Evolutionary conservation across 192 early-diverging fungal genomes (phyloP).

Genomic region (Phlyctochytrium bullatum): DNA sequence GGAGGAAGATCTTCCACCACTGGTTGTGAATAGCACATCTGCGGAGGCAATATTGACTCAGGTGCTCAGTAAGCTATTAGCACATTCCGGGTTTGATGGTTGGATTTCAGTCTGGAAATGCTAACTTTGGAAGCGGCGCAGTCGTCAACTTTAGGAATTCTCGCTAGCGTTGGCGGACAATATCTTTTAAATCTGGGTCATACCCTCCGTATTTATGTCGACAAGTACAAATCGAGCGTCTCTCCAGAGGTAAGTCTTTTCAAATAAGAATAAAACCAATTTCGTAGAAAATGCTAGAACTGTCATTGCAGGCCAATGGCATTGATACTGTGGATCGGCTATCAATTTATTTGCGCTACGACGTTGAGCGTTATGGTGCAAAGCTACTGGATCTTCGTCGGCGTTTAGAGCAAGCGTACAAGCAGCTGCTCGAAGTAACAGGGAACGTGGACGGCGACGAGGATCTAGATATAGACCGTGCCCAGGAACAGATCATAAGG

Average conservation of each 20-base stretch:
- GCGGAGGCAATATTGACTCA: slow-evolving; percentile 63
- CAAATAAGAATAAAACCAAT: slow-evolving; percentile 2
- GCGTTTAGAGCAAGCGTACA: slow-evolving; percentile 72
- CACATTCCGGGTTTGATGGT: slow-evolving; percentile 91
- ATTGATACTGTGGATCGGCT: slow-evolving; percentile 62
- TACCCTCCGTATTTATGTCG: slow-evolving; percentile 73
- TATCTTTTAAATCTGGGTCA: slow-evolving; percentile 82
- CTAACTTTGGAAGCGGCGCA: slow-evolving; percentile 37
- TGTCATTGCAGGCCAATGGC: slow-evolving; percentile 83
- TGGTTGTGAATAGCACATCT: slow-evolving; percentile 53
- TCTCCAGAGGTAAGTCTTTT: slow-evolving; percentile 60
- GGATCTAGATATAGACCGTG: slow-evolving; percentile 42
- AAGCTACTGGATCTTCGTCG: slow-evolving; percentile 74
- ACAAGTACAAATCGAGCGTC: slow-evolving; percentile 72
- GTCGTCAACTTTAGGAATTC: slow-evolving; percentile 58
- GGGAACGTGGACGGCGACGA: slow-evolving; percentile 28
- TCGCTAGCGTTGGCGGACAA: slow-evolving; percentile 77
- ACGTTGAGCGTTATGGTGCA: slow-evolving; percentile 68
- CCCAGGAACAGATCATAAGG: slow-evolving; percentile 51
- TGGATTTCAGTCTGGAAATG: slow-evolving; percentile 4
- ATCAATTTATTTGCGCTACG: slow-evolving; percentile 76
- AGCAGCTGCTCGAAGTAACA: slow-evolving; percentile 49
- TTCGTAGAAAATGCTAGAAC: slow-evolving; percentile 73
- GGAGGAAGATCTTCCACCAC: slow-evolving; percentile 34
- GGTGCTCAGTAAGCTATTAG: slow-evolving; percentile 62